These are phyloP conservation scores for Cordyceps pruinosa DNA, from an alignment of 2,329 filamentous ascomycete species.

Conservation along the genomic window DNA sequence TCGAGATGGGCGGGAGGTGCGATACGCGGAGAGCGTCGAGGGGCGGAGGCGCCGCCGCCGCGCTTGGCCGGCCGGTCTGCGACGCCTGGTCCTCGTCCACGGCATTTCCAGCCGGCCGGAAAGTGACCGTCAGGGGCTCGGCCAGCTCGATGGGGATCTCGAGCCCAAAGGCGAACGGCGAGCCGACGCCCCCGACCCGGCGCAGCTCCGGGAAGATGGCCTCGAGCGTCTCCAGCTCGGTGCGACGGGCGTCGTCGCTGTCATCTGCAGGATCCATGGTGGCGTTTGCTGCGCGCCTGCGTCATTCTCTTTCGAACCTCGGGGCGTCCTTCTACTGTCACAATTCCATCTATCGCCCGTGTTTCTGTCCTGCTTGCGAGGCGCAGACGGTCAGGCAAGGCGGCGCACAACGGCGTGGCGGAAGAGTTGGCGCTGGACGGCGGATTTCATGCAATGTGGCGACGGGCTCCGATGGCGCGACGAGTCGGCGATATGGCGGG, in stretches of 20 bases:
- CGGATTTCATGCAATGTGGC: slow-evolving; percentile 1
- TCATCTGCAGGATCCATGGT: slow-evolving; percentile 11
- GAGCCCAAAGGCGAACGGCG: slow-evolving; percentile 44
- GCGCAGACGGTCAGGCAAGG: too few relatives aligned
- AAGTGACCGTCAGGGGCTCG: slow-evolving; percentile 49
- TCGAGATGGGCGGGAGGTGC: slow-evolving; percentile 50
- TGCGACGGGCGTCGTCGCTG: slow-evolving; percentile 10
- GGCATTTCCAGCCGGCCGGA: slow-evolving; percentile 37
- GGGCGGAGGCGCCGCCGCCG: slow-evolving; percentile 15
- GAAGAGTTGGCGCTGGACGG: neutral
- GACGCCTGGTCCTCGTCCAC: slow-evolving; percentile 11
- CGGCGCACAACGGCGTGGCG: too few relatives aligned
- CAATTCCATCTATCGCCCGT: too few relatives aligned
- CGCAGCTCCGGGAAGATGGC: slow-evolving; percentile 63
- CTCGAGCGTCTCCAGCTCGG: slow-evolving; percentile 21
- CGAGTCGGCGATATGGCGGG: neutral
- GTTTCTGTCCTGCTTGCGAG: neutral
- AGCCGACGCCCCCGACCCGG: slow-evolving; percentile 32
- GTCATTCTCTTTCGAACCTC: slow-evolving; percentile 1
- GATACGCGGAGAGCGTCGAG: slow-evolving; percentile 44
- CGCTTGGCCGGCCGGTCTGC: neutral
- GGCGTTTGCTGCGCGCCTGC: neutral
- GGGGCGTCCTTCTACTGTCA: neutral
- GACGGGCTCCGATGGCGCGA: neutral
- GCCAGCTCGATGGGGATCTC: slow-evolving; percentile 51